phyloP scores from a whole-genome alignment of 768 basidiomycete species.

The Leccinum rimulosum region DNA sequence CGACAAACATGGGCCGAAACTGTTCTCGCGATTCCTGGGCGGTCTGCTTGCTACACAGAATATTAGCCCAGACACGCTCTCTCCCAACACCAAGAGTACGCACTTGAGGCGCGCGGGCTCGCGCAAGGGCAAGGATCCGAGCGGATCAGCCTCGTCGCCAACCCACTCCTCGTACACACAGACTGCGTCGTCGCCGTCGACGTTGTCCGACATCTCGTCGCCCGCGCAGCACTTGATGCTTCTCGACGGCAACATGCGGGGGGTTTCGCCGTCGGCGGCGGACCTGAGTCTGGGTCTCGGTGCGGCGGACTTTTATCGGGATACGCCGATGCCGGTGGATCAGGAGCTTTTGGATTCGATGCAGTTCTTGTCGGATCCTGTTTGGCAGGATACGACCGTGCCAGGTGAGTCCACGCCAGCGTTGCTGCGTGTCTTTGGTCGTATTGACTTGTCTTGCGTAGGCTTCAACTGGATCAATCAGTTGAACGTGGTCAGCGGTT shows the following conservation, averaged over 20 bases:
- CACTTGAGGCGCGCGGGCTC: conserved; percentile 19
- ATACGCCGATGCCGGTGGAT: conserved; percentile 52
- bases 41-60: conserved; percentile 64
- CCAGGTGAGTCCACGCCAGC: conserved; percentile 42
- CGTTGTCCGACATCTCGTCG: conserved; percentile 40
- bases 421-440: neutral
- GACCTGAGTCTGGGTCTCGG: conserved; percentile 18
- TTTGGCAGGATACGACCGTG: conserved; percentile 54
- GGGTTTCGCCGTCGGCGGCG: conserved; percentile 7
- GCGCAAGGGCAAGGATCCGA: conserved; percentile 15
- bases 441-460: conserved; percentile 9
- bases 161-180: neutral
- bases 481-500: conserved; percentile 15
- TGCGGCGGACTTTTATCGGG: conserved; percentile 43
- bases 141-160: conserved; percentile 4
- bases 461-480: conserved; percentile 39
- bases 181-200: conserved; percentile 26
- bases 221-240: conserved; percentile 33
- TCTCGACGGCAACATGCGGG: conserved; percentile 35
- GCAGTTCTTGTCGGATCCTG: conserved; percentile 54
- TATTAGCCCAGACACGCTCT: conserved; percentile 25
- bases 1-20: conserved; percentile 75
- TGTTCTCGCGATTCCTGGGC: conserved; percentile 77
- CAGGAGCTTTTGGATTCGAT: conserved; percentile 59
- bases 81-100: conserved; percentile 17